Conservation (phyloP, 495 filamentous ascomycete genomes). For the Xylaria grammica region DNA sequence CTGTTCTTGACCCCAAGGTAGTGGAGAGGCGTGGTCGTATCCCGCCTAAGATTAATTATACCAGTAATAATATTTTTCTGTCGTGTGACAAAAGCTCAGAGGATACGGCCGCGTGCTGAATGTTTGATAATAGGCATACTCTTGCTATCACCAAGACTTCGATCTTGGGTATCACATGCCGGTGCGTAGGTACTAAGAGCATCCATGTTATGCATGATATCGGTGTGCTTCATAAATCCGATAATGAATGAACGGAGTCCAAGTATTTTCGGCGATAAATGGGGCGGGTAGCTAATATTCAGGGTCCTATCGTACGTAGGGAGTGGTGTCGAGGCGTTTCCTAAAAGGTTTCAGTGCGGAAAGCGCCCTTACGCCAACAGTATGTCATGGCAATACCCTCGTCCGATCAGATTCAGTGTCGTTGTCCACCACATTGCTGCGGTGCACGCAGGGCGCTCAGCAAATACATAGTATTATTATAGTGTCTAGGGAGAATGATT, state of each 20-base stretch:
- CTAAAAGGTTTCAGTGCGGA: not conserved
- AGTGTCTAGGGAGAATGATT: too few species aligned
- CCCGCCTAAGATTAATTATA: slow-evolving; percentile 4
- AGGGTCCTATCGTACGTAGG: not conserved
- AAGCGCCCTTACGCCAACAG: not conserved
- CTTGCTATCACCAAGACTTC: not conserved
- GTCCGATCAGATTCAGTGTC: too few species aligned
- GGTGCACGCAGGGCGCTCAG: too few species aligned
- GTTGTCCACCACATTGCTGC: too few species aligned
- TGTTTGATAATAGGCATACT: not conserved
- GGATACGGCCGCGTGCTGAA: not conserved
- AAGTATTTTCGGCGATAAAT: not conserved
- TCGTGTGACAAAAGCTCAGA: slow-evolving; percentile 14
- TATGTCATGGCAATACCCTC: too few species aligned
- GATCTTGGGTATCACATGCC: slow-evolving; percentile 9
- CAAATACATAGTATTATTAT: not conserved
- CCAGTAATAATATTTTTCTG: not conserved
- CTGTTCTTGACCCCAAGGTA: not conserved
- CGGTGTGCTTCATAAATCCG: not conserved
- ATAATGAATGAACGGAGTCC: not conserved
- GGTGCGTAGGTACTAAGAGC: not conserved
- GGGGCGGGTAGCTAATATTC: not conserved
- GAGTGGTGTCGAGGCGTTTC: not conserved
- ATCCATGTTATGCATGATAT: not conserved
- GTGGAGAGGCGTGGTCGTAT: slow-evolving; percentile 5